Conservation (phyloP, 1,284 basidiomycete species). For the Coriolopsis trogii region DNA sequence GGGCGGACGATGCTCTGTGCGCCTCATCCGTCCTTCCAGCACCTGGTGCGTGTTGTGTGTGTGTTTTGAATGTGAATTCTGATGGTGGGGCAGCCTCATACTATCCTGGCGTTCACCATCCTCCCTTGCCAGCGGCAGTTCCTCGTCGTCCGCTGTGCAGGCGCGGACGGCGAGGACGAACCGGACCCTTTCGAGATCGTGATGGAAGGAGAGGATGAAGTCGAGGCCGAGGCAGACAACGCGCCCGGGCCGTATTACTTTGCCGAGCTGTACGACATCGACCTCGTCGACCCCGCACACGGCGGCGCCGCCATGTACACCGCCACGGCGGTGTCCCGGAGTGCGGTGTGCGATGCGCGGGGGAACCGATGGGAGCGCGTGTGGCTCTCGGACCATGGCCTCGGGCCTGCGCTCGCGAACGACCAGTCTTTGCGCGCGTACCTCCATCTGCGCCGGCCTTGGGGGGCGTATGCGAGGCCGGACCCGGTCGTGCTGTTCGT, state of each 20-base stretch:
- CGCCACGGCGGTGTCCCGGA: constrained; percentile 21
- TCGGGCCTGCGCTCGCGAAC: constrained; percentile 31
- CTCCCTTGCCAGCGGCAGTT: constrained; percentile 56
- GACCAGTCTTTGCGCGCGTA: constrained; percentile 38
- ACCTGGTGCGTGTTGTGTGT: constrained; percentile 3
- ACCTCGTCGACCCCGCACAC: too few relatives aligned
- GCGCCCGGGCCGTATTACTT: constrained; percentile 11
- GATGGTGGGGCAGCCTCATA: constrained; percentile 37
- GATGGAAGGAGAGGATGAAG: too few relatives aligned
- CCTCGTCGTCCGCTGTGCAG: constrained; percentile 51
- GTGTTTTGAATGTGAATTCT: constrained; percentile 4
- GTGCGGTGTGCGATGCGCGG: constrained; percentile 1
- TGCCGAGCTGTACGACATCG: constrained; percentile 27
- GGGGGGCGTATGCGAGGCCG: too few relatives aligned
- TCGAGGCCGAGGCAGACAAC: not conserved
- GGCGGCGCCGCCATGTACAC: constrained; percentile 1
- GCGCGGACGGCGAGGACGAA: constrained; percentile 22
- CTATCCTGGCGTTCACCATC: constrained; percentile 55
- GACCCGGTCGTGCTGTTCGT: too few relatives aligned
- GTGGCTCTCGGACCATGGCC: constrained; percentile 53
- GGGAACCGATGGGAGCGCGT: constrained; percentile 34
- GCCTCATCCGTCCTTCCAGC: constrained; percentile 1
- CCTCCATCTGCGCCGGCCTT: too few relatives aligned
- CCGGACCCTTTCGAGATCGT: too few relatives aligned
- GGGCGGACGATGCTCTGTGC: constrained; percentile 30